Evolutionary conservation across 2,329 filamentous ascomycete species (phyloP).

Genomic region (Exophiala dermatitidis): DNA sequence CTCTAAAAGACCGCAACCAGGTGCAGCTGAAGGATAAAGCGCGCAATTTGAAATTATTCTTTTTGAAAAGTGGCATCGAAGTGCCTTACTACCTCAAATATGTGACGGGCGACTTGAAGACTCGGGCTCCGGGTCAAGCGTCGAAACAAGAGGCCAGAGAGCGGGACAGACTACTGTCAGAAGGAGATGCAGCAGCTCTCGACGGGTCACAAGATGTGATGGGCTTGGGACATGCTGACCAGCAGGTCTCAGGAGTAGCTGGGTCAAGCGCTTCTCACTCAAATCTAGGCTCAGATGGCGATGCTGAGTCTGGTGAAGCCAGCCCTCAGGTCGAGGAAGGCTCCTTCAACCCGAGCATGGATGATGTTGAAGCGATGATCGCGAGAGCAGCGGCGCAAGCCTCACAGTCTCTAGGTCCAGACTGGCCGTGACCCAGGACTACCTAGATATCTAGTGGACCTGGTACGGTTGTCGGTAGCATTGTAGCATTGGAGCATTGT

Average conservation of each 20-base stretch:
- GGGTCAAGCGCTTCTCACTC: slow-evolving; percentile 4
- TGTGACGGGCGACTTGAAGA: slow-evolving; percentile 85
- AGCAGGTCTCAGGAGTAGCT: not conserved
- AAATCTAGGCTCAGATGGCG: slow-evolving; percentile 3
- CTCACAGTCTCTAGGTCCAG: slow-evolving; percentile 6
- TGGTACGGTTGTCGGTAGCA: too few species aligned
- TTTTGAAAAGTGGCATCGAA: slow-evolving; percentile 64
- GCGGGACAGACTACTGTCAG: slow-evolving; percentile 39
- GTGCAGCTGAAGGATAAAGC: slow-evolving; percentile 51
- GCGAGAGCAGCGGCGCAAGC: slow-evolving; percentile 8
- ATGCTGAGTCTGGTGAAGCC: slow-evolving; percentile 1
- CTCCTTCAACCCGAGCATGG: slow-evolving; percentile 17
- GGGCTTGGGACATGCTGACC: slow-evolving; percentile 30
- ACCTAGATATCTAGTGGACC: too few species aligned
- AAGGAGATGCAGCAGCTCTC: slow-evolving; percentile 43
- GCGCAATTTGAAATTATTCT: slow-evolving; percentile 46
- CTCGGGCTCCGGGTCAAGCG: slow-evolving; percentile 61
- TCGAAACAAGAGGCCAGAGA: slow-evolving; percentile 45
- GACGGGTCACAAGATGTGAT: slow-evolving; percentile 44
- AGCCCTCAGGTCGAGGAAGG: slow-evolving; percentile 4
- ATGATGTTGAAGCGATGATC: slow-evolving; percentile 16
- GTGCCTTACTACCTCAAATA: slow-evolving; percentile 82
- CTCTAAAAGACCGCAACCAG: slow-evolving; percentile 46
- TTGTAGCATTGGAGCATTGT: too few species aligned
- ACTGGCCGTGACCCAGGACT: not conserved